phyloP scores from a whole-genome alignment of 129 eudicot genomes.

The carrot (Daucus carota) region DH1_v3.0 NC_030386.2:32285501-32286000 shows the following conservation, averaged over 20 bases:
- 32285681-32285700: neutral
- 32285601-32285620: conserved; percentile 60
- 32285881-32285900: neutral
- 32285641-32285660: neutral
- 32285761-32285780: conserved; percentile 89
- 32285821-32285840: neutral
- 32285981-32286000: no score
- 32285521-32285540: conserved; percentile 44
- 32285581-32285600: conserved; percentile 65
- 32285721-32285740: conserved; percentile 91
- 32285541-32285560: conserved; percentile 91
- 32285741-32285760: conserved; percentile 93
- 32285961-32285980: neutral
- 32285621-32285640: conserved; percentile 6
- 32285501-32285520: neutral
- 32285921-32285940: neutral
- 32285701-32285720: conserved; percentile 67
- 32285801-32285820: neutral
- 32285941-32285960: neutral
- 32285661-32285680: conserved; percentile 3
- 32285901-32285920: neutral
- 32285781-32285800: conserved; percentile 75
- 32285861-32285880: neutral
- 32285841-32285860: neutral
- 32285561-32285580: conserved; percentile 92